phyloP scores from a whole-genome alignment of 2,329 filamentous ascomycete species.

The Knufia fluminis region DNA sequence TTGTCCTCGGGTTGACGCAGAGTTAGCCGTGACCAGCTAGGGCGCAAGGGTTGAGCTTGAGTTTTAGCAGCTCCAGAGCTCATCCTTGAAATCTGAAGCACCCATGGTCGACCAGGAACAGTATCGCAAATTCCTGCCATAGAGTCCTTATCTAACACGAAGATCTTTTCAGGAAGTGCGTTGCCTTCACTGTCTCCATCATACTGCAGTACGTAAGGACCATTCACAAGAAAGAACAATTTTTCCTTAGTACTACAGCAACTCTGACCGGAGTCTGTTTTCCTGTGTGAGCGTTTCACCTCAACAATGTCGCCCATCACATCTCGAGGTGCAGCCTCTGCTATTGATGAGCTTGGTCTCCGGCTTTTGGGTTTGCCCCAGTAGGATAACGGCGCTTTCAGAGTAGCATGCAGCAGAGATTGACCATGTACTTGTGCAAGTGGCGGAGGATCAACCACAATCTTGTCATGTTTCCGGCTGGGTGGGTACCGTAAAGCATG shows the following conservation, averaged over 20 bases:
- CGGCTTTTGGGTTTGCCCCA: background rate
- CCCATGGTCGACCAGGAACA: conserved; percentile 41
- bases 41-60: conserved; percentile 19
- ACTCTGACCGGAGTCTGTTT: conserved; percentile 4
- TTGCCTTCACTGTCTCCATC: conserved; percentile 36
- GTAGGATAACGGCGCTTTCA: conserved; percentile 48
- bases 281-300: conserved; percentile 4
- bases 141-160: conserved; percentile 36
- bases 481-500: background rate
- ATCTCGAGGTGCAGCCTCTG: background rate
- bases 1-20: conserved; percentile 29
- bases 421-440: conserved; percentile 83
- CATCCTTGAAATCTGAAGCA: conserved; percentile 37
- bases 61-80: conserved; percentile 25
- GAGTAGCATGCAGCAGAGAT: conserved; percentile 62
- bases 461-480: background rate
- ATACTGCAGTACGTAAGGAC: conserved; percentile 40
- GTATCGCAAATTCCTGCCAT: conserved; percentile 42
- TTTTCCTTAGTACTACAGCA: conserved; percentile 23
- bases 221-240: conserved; percentile 36
- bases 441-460: conserved; percentile 51
- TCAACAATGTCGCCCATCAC: background rate
- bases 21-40: conserved; percentile 33
- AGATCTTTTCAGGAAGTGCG: conserved; percentile 38
- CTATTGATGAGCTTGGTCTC: background rate